Percentiles rank a stretch among this genome's conserved stretches.
These are phyloP conservation scores for Saccharomyces hybrid DNA, from an alignment of 1,139 yeast genomes.

Conservation along the genomic window DNA sequence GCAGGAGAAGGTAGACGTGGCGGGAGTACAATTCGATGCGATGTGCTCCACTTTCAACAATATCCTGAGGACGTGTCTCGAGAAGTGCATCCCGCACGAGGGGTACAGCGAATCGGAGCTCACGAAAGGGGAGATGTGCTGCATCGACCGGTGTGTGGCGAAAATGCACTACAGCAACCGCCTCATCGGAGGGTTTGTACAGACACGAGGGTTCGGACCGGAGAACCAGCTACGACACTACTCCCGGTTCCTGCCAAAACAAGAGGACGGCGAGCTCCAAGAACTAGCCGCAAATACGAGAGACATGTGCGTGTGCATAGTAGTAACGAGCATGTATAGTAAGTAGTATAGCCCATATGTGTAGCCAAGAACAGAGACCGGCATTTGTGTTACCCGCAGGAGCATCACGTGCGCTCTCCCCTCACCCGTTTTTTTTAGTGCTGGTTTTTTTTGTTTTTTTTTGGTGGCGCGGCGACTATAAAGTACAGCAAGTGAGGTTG, in stretches of 20 bases:
- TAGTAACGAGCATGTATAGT: not conserved
- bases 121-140: constrained; percentile 66
- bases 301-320: not conserved
- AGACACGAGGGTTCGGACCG: constrained; percentile 26
- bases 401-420: not conserved
- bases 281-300: not conserved
- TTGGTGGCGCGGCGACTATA: constrained; percentile 1
- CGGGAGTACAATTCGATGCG: constrained; percentile 70
- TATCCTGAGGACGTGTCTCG: constrained; percentile 49
- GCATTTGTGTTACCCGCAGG: not conserved
- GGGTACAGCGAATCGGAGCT: constrained; percentile 74
- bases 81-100: constrained; percentile 64
- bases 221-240: constrained; percentile 25
- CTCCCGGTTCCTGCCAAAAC: constrained; percentile 11
- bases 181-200: constrained; percentile 49
- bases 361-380: not conserved
- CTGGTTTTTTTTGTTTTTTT: not conserved
- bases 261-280: not conserved
- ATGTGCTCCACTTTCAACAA: constrained; percentile 58
- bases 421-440: not conserved
- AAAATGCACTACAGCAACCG: constrained; percentile 64
- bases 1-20: constrained; percentile 59
- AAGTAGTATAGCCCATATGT: not conserved
- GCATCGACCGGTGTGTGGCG: constrained; percentile 71
- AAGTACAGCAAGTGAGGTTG: constrained; percentile 1